Evolutionary conservation across 176 grass and related monocot species (phyloP), one percentile per base, ranked within the genome.

Genomic region (Zea luxurians): DNA sequence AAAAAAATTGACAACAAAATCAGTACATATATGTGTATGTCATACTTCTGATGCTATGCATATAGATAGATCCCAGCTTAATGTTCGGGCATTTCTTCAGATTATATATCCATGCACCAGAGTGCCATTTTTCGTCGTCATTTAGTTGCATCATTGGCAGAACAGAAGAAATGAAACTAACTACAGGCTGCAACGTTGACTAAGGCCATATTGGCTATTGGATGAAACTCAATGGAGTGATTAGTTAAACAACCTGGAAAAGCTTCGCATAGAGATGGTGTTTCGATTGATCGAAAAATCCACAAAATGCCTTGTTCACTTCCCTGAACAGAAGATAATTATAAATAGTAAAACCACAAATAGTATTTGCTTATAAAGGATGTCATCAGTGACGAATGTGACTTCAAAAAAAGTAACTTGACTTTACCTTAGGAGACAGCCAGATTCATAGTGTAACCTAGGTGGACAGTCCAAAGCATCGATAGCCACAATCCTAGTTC

Each of bases 281-380:
- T 66, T 92, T 94, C 70, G 80, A 77, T 72, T 49, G 67, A 85
- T 91, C 74, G 6, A 83, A n/a, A 83, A 97, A 97, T 10, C 95
- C 95, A 86, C 89, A 94, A 10, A 97, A 94, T 4, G 95, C 95
- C 67, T 97, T 97, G 74, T 92, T 94, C 49, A 83, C 71, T 79
- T 97, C 95, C 87, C 95, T 97, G 83, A 42, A 5, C 13, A 80
- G 36, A 77, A 13, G 63, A 36, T 13, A 5, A 79, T 16, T 27
- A 80, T 68, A 68, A 73, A 82, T 2, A 10, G 10, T 70, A 41
- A 68, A 55, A n/a, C 34, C 10, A 40, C 18, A 68, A 75, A 74
- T 6, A 2, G 62, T 41, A 57, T 21, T 68, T 10, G 5, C 52
- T 38, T 16, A 16, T 0, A 45, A 54, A 43, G 36, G 2, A 20